phyloP scores from a whole-genome alignment of 768 basidiomycete species.

The Gloeophyllum trabeum region DNA sequence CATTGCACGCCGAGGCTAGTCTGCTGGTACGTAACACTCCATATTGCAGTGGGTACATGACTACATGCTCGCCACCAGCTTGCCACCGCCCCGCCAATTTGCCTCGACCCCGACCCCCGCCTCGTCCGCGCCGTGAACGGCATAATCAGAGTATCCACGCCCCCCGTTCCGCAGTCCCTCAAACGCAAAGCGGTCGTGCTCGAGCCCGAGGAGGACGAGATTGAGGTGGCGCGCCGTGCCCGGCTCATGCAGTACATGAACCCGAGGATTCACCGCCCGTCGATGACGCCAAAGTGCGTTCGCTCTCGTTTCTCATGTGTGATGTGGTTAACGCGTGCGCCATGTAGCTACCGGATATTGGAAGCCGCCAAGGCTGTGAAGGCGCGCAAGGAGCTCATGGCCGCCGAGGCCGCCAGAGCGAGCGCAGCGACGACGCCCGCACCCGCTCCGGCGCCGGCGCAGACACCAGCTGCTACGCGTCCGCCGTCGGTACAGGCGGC shows the following conservation, averaged over 20 bases:
- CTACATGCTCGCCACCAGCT: slow-evolving; percentile 31
- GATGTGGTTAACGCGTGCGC: not conserved
- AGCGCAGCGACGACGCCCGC: not conserved
- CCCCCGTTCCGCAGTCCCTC: slow-evolving; percentile 59
- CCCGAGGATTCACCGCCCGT: slow-evolving; percentile 38
- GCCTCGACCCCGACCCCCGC: slow-evolving; percentile 71
- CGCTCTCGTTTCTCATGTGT: not conserved
- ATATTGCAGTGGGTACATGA: slow-evolving; percentile 1
- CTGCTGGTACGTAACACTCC: slow-evolving; percentile 43
- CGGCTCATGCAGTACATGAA: slow-evolving; percentile 79
- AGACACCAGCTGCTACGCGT: not conserved
- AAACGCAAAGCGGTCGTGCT: slow-evolving; percentile 66
- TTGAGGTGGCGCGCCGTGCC: slow-evolving; percentile 56
- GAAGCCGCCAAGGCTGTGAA: slow-evolving; percentile 19
- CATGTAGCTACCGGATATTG: slow-evolving; percentile 43
- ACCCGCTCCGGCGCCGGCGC: not conserved
- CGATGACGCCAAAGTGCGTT: slow-evolving; percentile 34
- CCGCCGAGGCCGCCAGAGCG: not conserved
- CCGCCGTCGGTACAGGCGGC: not conserved
- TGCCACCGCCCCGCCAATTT: slow-evolving; percentile 65
- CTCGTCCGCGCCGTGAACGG: slow-evolving; percentile 69
- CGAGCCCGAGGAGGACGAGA: slow-evolving; percentile 69
- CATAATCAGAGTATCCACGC: slow-evolving; percentile 59
- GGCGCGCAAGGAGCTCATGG: not conserved
- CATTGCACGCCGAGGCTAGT: slow-evolving; percentile 64